A percentile compares a stretch with the other conserved stretches of the same genome.
Evolutionary conservation across 768 basidiomycete genomes (phyloP).

Genomic region (Calocera viscosa): DNA sequence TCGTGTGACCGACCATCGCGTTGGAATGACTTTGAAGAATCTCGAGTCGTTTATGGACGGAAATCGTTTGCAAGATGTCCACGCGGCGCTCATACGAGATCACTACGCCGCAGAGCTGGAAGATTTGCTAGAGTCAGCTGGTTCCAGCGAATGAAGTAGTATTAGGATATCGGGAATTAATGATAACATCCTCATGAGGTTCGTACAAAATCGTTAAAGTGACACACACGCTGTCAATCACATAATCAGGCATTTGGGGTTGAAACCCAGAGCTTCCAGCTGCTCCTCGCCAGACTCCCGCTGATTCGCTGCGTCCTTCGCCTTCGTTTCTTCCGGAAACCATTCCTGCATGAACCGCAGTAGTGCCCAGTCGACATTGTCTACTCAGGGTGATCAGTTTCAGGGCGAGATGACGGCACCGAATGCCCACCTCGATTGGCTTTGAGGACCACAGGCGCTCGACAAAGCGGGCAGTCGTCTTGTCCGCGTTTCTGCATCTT

Average conservation of each 20-base stretch:
- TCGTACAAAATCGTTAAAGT: background rate
- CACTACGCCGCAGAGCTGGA: conserved; percentile 26
- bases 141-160: background rate
- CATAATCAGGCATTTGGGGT: background rate
- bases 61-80: conserved; percentile 27
- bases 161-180: background rate
- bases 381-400: conserved; percentile 28
- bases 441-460: conserved; percentile 58
- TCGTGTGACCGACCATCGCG: conserved; percentile 84
- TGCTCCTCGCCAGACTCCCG: conserved; percentile 61
- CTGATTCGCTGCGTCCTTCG: conserved; percentile 64
- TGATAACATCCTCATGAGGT: background rate
- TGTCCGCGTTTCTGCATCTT: conserved; percentile 81
- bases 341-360: conserved; percentile 82
- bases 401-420: conserved; percentile 5
- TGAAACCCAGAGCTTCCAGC: conserved; percentile 48
- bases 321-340: conserved; percentile 74
- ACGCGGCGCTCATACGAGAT: conserved; percentile 25
- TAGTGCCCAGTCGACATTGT: conserved; percentile 66
- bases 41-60: conserved; percentile 34
- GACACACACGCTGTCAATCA: too few species aligned
- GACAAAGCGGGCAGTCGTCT: conserved; percentile 72
- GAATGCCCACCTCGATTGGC: conserved; percentile 58
- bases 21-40: conserved; percentile 51
- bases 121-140: conserved; percentile 21